Base-by-base conservation (phyloP, 192 early-diverging fungal species). In the Umbelopsis ramanniana region DNA sequence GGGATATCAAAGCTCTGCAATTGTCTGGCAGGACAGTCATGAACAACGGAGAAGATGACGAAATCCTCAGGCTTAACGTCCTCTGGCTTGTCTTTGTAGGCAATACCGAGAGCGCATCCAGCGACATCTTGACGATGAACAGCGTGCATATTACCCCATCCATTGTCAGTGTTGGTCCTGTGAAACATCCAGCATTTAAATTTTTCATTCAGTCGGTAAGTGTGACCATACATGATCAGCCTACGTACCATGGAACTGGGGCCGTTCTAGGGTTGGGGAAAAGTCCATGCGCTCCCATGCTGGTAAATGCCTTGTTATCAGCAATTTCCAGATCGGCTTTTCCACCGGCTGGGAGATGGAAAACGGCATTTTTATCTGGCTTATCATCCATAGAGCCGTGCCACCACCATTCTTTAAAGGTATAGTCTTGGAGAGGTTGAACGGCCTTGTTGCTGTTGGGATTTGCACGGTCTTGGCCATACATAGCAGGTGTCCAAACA, bases 91-190 rank as follows among this genome's bases (percentile, higher is more conserved):
- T 63, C 57, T 0, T 63, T 63, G 26, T 63, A 63, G 11, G 57
- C 57, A 63, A 63, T 63, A n/a, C 57, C 57, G 6, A 38, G 26
- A 17, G 57, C 57, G 15, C 57, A 63, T 15, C 57, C 57, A 37
- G 57, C 57, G 17, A 63, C 57, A 38, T 63, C 57, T 8, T 63
- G 35, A n/a, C 57, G 57, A 35, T 63, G 57, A 33, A 63, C 57
- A 63, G 57, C 57, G 33, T 63, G 57, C 57, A 63, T 63, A 26
- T 63, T 63, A 35, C 57, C 57, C 57, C 57, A 63, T 22, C 57
- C 57, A 19, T 63, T 63, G 4, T 29, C 33, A 6, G 57, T 63
- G 29, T 63, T 63, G 57, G 10, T 63, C 57, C 57, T 63, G 23
- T 29, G 26, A 7, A 26, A 54, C 6, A 54, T 35, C 57, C 3